Percentiles rank a stretch among this genome's conserved stretches.
phyloP scores from a whole-genome alignment of 2,329 filamentous ascomycete species.

The Chrysoporthe deuterocubensis region DNA sequence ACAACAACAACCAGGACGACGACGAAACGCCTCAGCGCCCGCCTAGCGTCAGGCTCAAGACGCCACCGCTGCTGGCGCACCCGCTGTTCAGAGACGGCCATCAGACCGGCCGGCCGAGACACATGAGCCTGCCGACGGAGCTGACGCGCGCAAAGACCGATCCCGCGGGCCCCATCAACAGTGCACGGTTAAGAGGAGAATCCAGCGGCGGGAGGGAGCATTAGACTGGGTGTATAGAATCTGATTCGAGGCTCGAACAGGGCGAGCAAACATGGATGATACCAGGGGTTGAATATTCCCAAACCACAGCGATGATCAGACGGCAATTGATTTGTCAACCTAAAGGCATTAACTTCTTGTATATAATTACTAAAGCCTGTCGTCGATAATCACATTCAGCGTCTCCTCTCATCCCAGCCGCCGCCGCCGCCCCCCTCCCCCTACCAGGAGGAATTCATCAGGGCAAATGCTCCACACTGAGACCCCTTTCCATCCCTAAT shows the following conservation, averaged over 20 bases:
- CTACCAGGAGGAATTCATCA: too few relatives aligned
- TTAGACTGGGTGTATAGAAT: background rate
- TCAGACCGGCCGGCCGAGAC: constrained; percentile 5
- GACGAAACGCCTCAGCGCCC: constrained; percentile 1
- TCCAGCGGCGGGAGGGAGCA: background rate
- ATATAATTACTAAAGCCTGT: too few relatives aligned
- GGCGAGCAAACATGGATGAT: background rate
- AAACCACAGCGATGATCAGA: too few relatives aligned
- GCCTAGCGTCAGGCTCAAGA: constrained; percentile 21
- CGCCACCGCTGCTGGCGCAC: constrained; percentile 26
- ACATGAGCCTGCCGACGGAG: constrained; percentile 24
- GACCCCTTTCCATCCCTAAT: too few relatives aligned
- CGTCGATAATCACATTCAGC: too few relatives aligned
- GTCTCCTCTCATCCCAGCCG: too few relatives aligned
- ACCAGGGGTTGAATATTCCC: background rate
- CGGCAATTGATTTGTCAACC: too few relatives aligned
- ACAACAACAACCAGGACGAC: background rate
- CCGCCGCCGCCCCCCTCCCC: too few relatives aligned
- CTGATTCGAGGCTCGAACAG: background rate
- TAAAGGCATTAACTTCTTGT: too few relatives aligned
- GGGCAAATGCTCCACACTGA: too few relatives aligned
- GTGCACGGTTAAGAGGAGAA: background rate
- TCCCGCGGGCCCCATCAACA: background rate
- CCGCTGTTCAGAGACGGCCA: constrained; percentile 19
- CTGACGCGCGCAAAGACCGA: constrained; percentile 11